Conservation (phyloP, 768 basidiomycete species). For the Agaricus blazei region DNA sequence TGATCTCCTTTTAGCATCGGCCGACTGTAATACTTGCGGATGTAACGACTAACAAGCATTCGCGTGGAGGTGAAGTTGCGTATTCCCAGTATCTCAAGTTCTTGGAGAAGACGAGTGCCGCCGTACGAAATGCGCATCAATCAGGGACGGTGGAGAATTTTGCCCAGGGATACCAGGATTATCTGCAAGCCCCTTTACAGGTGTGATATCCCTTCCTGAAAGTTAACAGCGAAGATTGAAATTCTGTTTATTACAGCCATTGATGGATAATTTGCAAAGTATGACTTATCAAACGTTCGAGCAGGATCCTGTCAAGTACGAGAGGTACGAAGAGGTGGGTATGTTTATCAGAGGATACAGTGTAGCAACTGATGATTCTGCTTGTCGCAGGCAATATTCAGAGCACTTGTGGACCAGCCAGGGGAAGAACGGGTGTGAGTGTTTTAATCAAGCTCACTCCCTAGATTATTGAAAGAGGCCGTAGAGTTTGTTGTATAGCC, state of each 20-base stretch:
- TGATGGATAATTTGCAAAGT: slow-evolving; percentile 97
- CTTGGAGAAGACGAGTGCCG: slow-evolving; percentile 72
- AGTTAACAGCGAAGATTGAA: not conserved
- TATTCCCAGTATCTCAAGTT: slow-evolving; percentile 89
- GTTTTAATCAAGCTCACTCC: not conserved
- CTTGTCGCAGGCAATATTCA: slow-evolving; percentile 61
- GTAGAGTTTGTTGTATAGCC: slow-evolving; percentile 82
- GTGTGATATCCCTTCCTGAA: slow-evolving; percentile 28
- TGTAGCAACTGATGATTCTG: slow-evolving; percentile 1
- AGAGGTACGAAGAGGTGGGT: slow-evolving; percentile 86
- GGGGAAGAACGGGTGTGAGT: slow-evolving; percentile 59
- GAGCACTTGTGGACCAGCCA: slow-evolving; percentile 72
- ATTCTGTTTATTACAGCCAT: slow-evolving; percentile 48
- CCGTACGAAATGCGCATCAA: slow-evolving; percentile 56
- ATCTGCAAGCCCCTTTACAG: slow-evolving; percentile 91
- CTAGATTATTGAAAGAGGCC: not conserved
- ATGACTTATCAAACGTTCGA: slow-evolving; percentile 98
- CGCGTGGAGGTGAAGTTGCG: slow-evolving; percentile 75
- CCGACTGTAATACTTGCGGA: slow-evolving; percentile 82
- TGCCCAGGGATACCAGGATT: slow-evolving; percentile 92
- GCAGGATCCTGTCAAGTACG: slow-evolving; percentile 95
- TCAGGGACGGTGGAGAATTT: slow-evolving; percentile 83
- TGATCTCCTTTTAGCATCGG: slow-evolving; percentile 51
- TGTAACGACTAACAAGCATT: slow-evolving; percentile 59
- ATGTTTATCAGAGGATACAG: slow-evolving; percentile 1